Evolutionary conservation across 306 rosid species (phyloP), one percentile per base, ranked within the genome.

Genomic region (Prunus campanulata): DNA sequence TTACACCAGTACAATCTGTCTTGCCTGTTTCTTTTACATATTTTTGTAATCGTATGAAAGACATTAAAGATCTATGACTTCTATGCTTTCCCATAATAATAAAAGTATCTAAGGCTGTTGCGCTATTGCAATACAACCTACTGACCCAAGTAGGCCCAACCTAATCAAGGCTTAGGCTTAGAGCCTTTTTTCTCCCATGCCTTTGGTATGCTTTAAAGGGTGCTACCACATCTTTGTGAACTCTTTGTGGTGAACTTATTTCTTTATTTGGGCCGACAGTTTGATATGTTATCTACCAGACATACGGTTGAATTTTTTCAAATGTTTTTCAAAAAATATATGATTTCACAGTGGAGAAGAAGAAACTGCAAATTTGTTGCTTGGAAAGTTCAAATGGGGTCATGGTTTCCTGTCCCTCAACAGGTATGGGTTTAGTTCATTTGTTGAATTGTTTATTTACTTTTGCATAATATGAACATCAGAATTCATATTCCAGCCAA

Each of bases 321-420:
- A 52, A 20, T 25, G 46, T 20, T 57, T 49, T 20, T 20, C 0
- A 0, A 20, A 20, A 20, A 20, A 5, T 24, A 24, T 24, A 24
- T 24, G 25, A 24, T 24, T 24, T 24, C 77, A 77, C 91, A 92
- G 99, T 68, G 99, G 99, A 68, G 97, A 95, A 79, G 88, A 91
- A 78, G 97, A 95, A 84, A 92, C 97, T 15, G 99, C 96, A 87
- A 78, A 89, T 56, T 83, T 84, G 71, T 79, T 95, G 89, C 97
- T 95, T 72, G 87, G 85, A 77, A 95, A 95, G 88, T 95, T 95
- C 88, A 95, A 95, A 78, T 95, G 98, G 98, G 98, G 98, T 80
- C 98, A 95, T 60, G 91, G 93, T 65, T 95, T 92, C 85, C 75
- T 82, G 76, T 92, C 98, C 44, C 86, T 95, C 75, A 95, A 95